A percentile compares a stretch with the other conserved stretches of the same genome.
Evolutionary conservation across 495 filamentous ascomycete species (phyloP).

Genomic region (Astrocystis sublimbata): DNA sequence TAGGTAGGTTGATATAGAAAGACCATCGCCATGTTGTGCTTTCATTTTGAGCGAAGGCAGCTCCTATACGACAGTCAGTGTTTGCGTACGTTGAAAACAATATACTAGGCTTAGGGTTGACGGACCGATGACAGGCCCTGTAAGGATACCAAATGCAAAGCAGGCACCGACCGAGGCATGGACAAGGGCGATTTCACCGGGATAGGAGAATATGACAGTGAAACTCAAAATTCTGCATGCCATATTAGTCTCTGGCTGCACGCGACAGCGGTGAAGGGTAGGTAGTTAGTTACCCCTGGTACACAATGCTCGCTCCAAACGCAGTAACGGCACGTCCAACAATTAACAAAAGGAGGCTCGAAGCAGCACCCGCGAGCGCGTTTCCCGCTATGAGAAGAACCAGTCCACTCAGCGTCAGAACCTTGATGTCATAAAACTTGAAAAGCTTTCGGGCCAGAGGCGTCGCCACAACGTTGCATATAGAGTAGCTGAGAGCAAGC

Average conservation of each 20-base stretch:
- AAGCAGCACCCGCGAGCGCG: constrained; percentile 55
- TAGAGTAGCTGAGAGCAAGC: constrained; percentile 41
- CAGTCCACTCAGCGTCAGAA: constrained; percentile 48
- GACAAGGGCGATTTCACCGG: constrained; percentile 48
- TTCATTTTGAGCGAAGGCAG: constrained; percentile 52
- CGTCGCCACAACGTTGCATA: constrained; percentile 47
- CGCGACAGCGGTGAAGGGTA: background rate
- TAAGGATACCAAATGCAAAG: constrained; percentile 53
- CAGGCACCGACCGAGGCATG: constrained; percentile 39
- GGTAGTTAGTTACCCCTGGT: constrained; percentile 37
- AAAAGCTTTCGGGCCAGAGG: constrained; percentile 47
- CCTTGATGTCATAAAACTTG: constrained; percentile 54
- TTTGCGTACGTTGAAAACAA: background rate
- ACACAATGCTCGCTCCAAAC: constrained; percentile 49
- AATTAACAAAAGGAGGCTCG: constrained; percentile 52
- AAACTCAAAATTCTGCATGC: constrained; percentile 38
- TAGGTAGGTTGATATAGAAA: constrained; percentile 65
- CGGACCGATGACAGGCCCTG: constrained; percentile 61
- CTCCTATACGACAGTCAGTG: constrained; percentile 8
- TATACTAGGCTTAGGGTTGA: background rate
- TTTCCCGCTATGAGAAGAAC: constrained; percentile 53
- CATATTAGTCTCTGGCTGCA: constrained; percentile 10
- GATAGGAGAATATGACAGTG: constrained; percentile 45
- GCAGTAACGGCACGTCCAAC: constrained; percentile 46
- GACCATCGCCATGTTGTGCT: constrained; percentile 56